phyloP scores from a whole-genome alignment of 2,329 filamentous ascomycete species.

The Scolecobasidium constrictum region DNA sequence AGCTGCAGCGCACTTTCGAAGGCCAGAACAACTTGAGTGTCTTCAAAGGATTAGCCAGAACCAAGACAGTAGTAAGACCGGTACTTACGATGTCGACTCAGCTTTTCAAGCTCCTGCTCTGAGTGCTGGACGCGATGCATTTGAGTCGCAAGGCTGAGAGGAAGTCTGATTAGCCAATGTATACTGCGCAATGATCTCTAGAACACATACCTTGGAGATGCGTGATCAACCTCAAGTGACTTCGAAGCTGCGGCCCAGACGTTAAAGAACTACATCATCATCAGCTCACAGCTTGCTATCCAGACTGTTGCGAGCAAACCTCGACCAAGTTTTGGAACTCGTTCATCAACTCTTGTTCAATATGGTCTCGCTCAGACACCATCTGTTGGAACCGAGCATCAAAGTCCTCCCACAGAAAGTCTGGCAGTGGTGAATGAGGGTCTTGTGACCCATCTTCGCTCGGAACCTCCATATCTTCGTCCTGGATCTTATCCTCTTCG shows the following conservation, averaged over 20 bases:
- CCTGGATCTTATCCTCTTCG: conserved; percentile 4
- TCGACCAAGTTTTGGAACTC: conserved; percentile 47
- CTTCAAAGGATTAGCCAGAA: conserved; percentile 20
- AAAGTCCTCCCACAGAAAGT: conserved; percentile 71
- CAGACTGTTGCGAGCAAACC: conserved; percentile 15
- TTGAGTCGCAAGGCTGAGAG: conserved; percentile 61
- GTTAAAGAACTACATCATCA: conserved; percentile 57
- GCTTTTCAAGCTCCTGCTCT: conserved; percentile 60
- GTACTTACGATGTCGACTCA: conserved; percentile 67
- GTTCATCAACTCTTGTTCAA: conserved; percentile 54
- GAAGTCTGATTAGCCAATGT: no score
- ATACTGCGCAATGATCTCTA: no score
- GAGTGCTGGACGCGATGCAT: conserved; percentile 64
- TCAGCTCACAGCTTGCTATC: conserved; percentile 11
- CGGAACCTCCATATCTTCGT: conserved; percentile 14
- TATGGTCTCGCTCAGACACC: conserved; percentile 49
- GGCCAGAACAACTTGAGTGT: conserved; percentile 34
- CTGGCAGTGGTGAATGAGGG: conserved; percentile 29
- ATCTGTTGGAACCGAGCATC: conserved; percentile 56
- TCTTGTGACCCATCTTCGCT: conserved; percentile 17
- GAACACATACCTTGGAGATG: conserved; percentile 9
- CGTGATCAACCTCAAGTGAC: conserved; percentile 7
- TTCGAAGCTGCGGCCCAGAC: conserved; percentile 75
- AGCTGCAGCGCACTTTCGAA: conserved; percentile 39
- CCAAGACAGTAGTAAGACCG: neutral